Conservation (phyloP, 306 rosid genomes). For the Cucumis hystrix region DNA sequence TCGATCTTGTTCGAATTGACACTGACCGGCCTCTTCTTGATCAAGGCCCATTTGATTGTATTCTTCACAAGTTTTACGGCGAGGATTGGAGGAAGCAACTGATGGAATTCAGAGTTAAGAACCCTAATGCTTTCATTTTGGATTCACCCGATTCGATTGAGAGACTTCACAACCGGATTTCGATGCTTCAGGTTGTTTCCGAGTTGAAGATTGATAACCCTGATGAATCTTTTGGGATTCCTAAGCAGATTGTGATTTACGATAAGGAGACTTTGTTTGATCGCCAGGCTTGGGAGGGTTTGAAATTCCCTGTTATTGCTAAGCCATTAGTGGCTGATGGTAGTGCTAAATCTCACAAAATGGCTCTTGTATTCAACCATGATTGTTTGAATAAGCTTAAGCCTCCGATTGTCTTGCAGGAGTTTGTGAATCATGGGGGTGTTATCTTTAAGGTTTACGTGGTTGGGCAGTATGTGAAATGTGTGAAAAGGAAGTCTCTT, state of each 20-base stretch:
- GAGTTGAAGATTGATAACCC: constrained; percentile 46
- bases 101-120: constrained; percentile 20
- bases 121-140: constrained; percentile 52
- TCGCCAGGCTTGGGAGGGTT: constrained; percentile 47
- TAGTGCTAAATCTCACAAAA: constrained; percentile 78
- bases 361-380: constrained; percentile 61
- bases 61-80: constrained; percentile 82
- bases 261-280: constrained; percentile 62
- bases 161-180: constrained; percentile 76
- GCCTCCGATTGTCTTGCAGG: constrained; percentile 85
- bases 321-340: constrained; percentile 91
- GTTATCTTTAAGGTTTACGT: constrained; percentile 88
- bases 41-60: constrained; percentile 77
- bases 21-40: constrained; percentile 27
- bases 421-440: constrained; percentile 87
- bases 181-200: constrained; percentile 87
- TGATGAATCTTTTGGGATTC: constrained; percentile 67
- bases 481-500: constrained; percentile 82
- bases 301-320: constrained; percentile 76
- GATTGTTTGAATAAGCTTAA: constrained; percentile 54
- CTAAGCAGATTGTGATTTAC: constrained; percentile 80
- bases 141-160: constrained; percentile 77
- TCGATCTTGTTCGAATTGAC: constrained; percentile 56
- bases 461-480: constrained; percentile 53
- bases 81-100: constrained; percentile 56